Base-by-base conservation (phyloP, 1,284 basidiomycete species). In the Puccinia hordei region DNA sequence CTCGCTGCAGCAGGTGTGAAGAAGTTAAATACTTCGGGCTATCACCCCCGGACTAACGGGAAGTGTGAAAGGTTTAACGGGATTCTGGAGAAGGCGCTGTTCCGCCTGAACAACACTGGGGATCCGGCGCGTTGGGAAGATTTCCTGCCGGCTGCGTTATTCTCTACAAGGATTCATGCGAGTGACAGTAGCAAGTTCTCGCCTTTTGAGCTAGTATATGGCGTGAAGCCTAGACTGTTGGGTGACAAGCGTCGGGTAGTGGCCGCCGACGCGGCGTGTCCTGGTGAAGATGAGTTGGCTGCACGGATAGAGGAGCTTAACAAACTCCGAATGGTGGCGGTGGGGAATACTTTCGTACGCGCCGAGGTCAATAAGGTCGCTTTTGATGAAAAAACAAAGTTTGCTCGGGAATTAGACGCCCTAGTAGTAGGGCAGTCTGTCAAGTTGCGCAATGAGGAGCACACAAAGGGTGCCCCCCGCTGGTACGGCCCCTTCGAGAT, bases 61-160 rank as follows among this genome's bases (percentile, higher is more conserved):
- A 68, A 81, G 24, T 71, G 65, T 2, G 81, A 82, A 30, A 73
- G 78, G n/a, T 74, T 82, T 30, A 82, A 82, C 55, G 71, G 79
- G 8, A 38, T 44, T 22, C 10, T 81, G 24, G 69, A 72, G 22
- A 19, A n/a, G n/a, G 41, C 69, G 1, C 12, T 72, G n/a, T 72
- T 72, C 22, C 27, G 33, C 13, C 24, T 53, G 10, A 72, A 72
- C 13, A 72, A 3, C 1, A 51, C 69, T 22, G 44, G 53, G 19
- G 46, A 72, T 13, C 38, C 38, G 4, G 4, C 38, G 6, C 4
- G 12, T 6, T 41, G 38, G 38, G 38, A 41, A 12, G 38, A 41
- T 41, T 4, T 41, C 38, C 12, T 41, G 38, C 38, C 38, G 38
- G 38, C 38, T 6, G 38, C 38, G 4, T 41, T 41, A 12, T 41